Base-by-base conservation (phyloP, 2,329 filamentous ascomycete species). In the Ciborinia camelliae region DNA sequence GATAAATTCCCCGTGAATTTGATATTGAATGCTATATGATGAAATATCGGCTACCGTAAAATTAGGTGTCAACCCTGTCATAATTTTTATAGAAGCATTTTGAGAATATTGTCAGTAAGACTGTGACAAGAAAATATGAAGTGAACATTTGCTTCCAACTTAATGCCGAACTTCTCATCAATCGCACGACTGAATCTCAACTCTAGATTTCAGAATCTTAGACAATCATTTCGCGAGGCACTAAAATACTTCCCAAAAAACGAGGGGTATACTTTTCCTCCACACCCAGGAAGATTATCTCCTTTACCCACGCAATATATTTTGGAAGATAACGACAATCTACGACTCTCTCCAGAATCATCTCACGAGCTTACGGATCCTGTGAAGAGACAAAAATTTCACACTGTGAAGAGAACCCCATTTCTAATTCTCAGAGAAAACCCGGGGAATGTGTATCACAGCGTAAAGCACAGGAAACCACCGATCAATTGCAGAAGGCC, bases 261-360 rank as follows among this genome's bases (percentile, higher is more conserved):
- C 47, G 55, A 59, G 30, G n/a, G 28, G 8, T 48, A 47, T 26
- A 23, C 28, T 48, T 47, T 35, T 26, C 55, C 55, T 47, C 55
- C 55, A 37, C 55, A 59, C 20, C 41, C 55, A 59, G 55, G 14
- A 37, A 59, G 55, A 59, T 59, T 59, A 35, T 47, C 14, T 20
- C 55, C 58, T 37, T n/a, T 51, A 28, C 58, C 58, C 15, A 30
- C 15, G 14, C 47, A 39, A 50, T 39, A 37, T 39, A 28, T 61
- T 12, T 30, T 50, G 12, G 15, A 61, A 37, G 30, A 47, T 23
- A 35, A 60, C 12, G n/a, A 61, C 14, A 51, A 39, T 51, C 15
- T 50, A 39, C 35, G 5, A 14, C 4, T 4, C 12, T 12, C 43
- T 51, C 30, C 45, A 8, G n/a, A 15, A 51, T 15, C 12, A 61